Base-by-base conservation (phyloP, 192 early-diverging fungal genomes). In the Coemansia biformis region DNA sequence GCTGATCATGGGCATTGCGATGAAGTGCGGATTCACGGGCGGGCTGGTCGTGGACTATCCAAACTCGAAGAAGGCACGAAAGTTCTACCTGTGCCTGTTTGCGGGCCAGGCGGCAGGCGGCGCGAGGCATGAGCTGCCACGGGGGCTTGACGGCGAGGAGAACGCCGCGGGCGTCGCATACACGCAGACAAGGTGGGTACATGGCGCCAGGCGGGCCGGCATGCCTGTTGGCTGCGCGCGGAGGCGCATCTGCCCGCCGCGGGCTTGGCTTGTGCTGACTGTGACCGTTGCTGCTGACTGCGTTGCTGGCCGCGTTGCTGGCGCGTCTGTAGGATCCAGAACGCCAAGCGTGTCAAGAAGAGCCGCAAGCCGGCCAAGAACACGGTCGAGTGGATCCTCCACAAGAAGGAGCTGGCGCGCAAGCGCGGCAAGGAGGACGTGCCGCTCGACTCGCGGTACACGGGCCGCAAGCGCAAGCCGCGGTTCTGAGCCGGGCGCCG, bases 1-100 rank as follows among this genome's bases (percentile, higher is more conserved):
- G 54, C 77, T 96, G 77, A 90, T 99, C 47, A 86, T 92, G 61
- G 78, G 82, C 34, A 73, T 73, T 7, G 91, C 96, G 10, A 90
- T 91, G 67, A 82, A 84, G 46, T 88, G 88, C 61, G 96, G 96
- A 28, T 98, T 99, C 54, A 90, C 91, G 18, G 93, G 94, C 38
- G 96, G 96, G 51, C 57, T 99, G 13, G 83, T 99, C 0, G 83
- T 96, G 7, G 93, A 99, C 65, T 97, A 89, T 57, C 96, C 96
- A 28, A 96, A 97, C 72, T 90, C 87, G 11, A 83, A 91, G 47
- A 96, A 92, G 57, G 93, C 96, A 4, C 93, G 94, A 51, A 99
- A 99, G 66, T 96, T 88, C 62, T 98, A 88, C 48, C 71, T 98
- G 19, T 95, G 92, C 63, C 65, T 98, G 54, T 96, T 96, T 84